A percentile compares a stretch with the other conserved stretches of the same genome.
Evolutionary conservation across 495 filamentous ascomycete species (phyloP).

Genomic region (Recurvomyces mirabilis): DNA sequence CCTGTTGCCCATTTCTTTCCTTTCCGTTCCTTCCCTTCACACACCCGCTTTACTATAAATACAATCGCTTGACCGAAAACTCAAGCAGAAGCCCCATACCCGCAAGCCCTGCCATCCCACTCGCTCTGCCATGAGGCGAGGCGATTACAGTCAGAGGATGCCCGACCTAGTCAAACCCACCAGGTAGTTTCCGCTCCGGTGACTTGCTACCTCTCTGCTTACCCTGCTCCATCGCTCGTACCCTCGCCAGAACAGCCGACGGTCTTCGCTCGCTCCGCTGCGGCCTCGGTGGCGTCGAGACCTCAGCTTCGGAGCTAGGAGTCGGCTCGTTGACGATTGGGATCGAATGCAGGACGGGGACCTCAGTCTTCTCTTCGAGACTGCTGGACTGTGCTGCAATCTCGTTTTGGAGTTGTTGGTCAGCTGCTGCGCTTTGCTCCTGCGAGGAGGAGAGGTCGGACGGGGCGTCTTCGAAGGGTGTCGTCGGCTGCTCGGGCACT

Average conservation of each 20-base stretch:
- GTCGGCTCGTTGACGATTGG: not conserved
- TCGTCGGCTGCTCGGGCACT: constrained; percentile 4
- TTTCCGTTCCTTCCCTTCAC: no score
- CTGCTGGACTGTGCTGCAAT: not conserved
- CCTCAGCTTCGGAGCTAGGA: no score
- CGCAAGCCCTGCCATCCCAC: no score
- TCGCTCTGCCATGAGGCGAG: no score
- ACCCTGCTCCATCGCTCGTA: constrained; percentile 8
- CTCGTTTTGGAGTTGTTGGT: not conserved
- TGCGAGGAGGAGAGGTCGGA: not conserved
- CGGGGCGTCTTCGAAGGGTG: constrained; percentile 10
- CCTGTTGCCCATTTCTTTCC: no score
- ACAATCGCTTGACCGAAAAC: no score
- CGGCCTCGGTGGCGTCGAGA: not conserved
- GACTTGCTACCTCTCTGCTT: not conserved
- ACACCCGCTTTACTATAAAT: no score
- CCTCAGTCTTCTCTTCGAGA: not conserved
- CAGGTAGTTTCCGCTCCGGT: not conserved
- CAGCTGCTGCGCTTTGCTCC: not conserved
- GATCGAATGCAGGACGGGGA: not conserved
- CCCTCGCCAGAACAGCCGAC: constrained; percentile 4
- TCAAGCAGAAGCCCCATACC: no score
- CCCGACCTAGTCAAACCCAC: constrained; percentile 7
- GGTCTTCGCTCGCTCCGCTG: constrained; percentile 4
- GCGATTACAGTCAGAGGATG: no score